Evolutionary conservation across 1,284 basidiomycete genomes (phyloP), one percentile per base, ranked within the genome.

Genomic region (Austroboletus novae-zelandiae): DNA sequence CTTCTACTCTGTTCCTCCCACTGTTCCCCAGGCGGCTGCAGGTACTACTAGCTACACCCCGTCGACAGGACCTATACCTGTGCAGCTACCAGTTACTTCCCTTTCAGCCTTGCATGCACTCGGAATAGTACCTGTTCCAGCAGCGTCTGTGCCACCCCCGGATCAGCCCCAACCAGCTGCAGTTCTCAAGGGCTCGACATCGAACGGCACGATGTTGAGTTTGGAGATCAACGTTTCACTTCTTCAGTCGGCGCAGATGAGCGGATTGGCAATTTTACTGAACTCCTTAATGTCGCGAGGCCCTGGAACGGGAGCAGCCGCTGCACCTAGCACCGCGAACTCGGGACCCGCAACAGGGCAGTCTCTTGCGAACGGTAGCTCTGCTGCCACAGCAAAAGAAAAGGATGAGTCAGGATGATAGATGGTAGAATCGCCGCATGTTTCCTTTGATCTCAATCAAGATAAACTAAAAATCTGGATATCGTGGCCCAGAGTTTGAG

Each of bases 161-260:
- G 80, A 77, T 14, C 78, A 84, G 56, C 74, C 80, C 20, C 81
- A 80, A 57, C 84, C 86, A 3, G 75, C 84, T 15, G 87, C 86
- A 25, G 77, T 90, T 20, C 72, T 90, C 45, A 78, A 81, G 50
- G 81, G 84, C 23, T 81, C 84, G 3, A 81, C 80, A 8, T 78
- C 80, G 9, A 82, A 86, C 60, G 87, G 86, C 13, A 77, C 78
- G 25, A 81, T 83, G 74, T 67, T 89, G 53, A 85, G 76, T 60
- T 69, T 90, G 51, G 88, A 90, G 57, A 86, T 90, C 61, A 89
- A 89, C 54, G 79, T 89, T 23, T 81, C 81, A 14, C 67, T 83
- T 14, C 70, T 90, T 48, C 84, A 88, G 62, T 73, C 79, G 13
- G 71, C 78, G 15, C 87, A 90, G 61, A 84, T 87, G 81, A 86